Base-by-base conservation (phyloP, 1,284 basidiomycete species). In the Ustilago esculenta region DNA sequence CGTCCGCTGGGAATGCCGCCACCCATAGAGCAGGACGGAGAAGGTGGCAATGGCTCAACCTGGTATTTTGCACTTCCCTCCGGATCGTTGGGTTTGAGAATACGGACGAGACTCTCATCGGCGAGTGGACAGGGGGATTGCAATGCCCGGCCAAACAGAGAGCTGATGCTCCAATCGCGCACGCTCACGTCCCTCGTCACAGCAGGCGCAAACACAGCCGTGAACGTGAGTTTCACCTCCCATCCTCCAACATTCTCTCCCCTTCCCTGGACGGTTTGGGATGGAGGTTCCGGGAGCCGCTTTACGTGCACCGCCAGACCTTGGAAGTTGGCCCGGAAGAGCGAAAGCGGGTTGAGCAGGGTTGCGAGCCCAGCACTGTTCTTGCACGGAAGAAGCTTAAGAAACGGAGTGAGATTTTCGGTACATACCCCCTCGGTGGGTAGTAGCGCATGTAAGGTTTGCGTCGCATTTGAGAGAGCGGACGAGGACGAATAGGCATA, bases 361-460 rank as follows among this genome's bases (percentile, higher is more conserved):
- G 84, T 85, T 0, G 92, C 91, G n/a, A 98, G 86, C 10, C 95
- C 95, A 0, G 92, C 92, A 24, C 46, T 24, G n/a, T 87, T 84
- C 80, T 95, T 92, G 85, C 94, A 98, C 0, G 96, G 95, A 2
- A 98, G 85, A 6, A 98, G 88, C 77, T 94, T 93, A 53, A 98
- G 86, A 83, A 98, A 94, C 0, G 96, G 95, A 0, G 94, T 95
- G 6, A 98, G 84, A 81, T 98, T 98, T 80, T 98, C 96, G 2
- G 95, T 98, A 81, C 95, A 98, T 34, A 79, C 56, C 45, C 57
- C 44, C 54, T 75, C 64, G 32, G 57, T 65, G 23, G 77, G 49
- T 25, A 76, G 35, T 34, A 66, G 35, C 23, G 75, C 52, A 55
- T 76, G 68, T 35, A 72, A 27, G 36, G 61, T 48, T 59, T 20